phyloP scores from a whole-genome alignment of 192 early-diverging fungal genomes.

The Backusella circina region DNA sequence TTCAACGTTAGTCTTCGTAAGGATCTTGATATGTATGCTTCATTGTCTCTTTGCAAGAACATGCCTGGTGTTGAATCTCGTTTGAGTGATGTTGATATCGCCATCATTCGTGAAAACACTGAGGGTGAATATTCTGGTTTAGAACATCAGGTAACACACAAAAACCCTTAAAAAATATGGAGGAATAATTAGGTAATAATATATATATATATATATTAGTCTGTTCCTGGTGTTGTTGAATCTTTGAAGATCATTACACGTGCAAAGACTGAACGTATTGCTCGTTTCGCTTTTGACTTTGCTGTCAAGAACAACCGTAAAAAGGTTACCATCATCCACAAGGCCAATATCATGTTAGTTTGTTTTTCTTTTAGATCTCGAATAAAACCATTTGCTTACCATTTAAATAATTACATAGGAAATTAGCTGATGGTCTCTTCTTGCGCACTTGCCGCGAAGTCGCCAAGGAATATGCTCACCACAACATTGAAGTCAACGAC shows the following conservation, averaged over 20 bases:
- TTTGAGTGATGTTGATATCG: slow-evolving; percentile 94
- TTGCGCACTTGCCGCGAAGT: slow-evolving; percentile 93
- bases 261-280: slow-evolving; percentile 98
- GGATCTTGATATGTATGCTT: slow-evolving; percentile 98
- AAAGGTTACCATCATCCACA: slow-evolving; percentile 98
- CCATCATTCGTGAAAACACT: slow-evolving; percentile 99
- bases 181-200: neutral
- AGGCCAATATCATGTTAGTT: slow-evolving; percentile 98
- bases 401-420: slow-evolving; percentile 50
- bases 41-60: slow-evolving; percentile 89
- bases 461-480: slow-evolving; percentile 85
- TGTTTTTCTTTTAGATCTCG: neutral
- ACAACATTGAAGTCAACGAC: slow-evolving; percentile 91
- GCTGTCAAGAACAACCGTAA: slow-evolving; percentile 96
- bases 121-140: slow-evolving; percentile 99
- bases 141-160: slow-evolving; percentile 77
- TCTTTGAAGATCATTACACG: slow-evolving; percentile 97
- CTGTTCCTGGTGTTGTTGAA: slow-evolving; percentile 97
- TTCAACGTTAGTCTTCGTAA: slow-evolving; percentile 97
- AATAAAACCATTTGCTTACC: neutral
- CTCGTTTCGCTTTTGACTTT: slow-evolving; percentile 97
- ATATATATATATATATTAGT: slow-evolving; percentile 41
- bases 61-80: slow-evolving; percentile 82
- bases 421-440: slow-evolving; percentile 98
- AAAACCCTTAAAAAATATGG: neutral